Base-by-base conservation (phyloP, 441 rosid species). In the Francoa sonchifolia region DNA sequence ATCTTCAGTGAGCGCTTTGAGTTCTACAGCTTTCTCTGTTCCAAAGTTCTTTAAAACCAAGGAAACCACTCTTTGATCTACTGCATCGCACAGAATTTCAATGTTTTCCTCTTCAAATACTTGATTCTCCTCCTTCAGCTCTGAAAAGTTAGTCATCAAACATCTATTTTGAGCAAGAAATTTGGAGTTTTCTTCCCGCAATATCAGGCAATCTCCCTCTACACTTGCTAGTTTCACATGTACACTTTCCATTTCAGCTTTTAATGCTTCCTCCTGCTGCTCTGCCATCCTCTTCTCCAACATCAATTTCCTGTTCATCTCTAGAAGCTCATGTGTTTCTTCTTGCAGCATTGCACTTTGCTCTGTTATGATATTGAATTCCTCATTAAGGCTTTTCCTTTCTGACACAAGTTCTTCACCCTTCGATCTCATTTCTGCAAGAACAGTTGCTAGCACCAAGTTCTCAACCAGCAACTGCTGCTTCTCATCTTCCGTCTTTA, bases 81-180 rank as follows among this genome's bases (percentile, higher is more conserved):
- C 39, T 34, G 66, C 76, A 57, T 92, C 88, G 45, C 55, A 62
- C 49, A 80, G 50, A 57, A 66, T 32, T 35, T 48, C 62, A 33
- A 35, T 29, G 47, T 73, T 80, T 61, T 92, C 92, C 60, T 76
- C 84, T 55, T 72, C 77, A 47, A 71, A 77, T 29, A 52, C 17
- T 25, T 17, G 15, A 63, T 68, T 70, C 48, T 77, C 68, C 57
- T 61, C 71, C 63, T 66, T 66, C 50, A 76, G 53, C 38, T 63
- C 60, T 44, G 64, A 50, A 51, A 73, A 47, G 44, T 71, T 71
- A 65, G 61, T 25, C 32, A 59, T 60, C 76, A 83, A 48, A 44
- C 19, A 20, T 55, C 58, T 47, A 55, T 76, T 79, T 50, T 77
- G 83, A 13, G 55, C 63, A 36, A 58, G 63, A 40, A 45, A 62